Conservation (phyloP, 495 filamentous ascomycete genomes). For the Cryomyces minteri region DNA sequence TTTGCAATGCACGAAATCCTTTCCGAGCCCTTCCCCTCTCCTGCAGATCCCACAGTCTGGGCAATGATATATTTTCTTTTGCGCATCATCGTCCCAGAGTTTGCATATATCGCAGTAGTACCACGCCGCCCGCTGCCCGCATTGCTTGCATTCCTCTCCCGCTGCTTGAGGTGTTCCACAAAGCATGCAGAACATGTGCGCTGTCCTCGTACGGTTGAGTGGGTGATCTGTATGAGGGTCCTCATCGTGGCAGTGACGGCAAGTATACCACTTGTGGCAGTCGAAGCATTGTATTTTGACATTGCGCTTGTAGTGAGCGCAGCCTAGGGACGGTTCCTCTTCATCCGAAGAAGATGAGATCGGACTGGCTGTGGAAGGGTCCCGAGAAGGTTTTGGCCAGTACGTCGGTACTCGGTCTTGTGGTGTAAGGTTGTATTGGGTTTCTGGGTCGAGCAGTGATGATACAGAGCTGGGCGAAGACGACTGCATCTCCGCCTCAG, state of each 20-base stretch:
- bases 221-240: constrained; percentile 28
- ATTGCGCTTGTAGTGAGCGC: constrained; percentile 85
- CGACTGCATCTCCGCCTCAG: constrained; percentile 3
- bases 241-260: constrained; percentile 85
- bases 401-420: constrained; percentile 59
- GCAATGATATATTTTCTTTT: constrained; percentile 93
- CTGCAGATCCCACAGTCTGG: constrained; percentile 91
- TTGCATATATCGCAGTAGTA: constrained; percentile 95
- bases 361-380: constrained; percentile 13
- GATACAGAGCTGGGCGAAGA: constrained; percentile 14
- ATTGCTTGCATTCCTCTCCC: constrained; percentile 54
- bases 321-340: constrained; percentile 43
- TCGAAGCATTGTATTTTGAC: constrained; percentile 86
- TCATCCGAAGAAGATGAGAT: constrained; percentile 21
- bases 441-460: constrained; percentile 20
- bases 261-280: constrained; percentile 87
- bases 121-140: constrained; percentile 59
- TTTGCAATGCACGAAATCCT: constrained; percentile 97
- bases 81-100: constrained; percentile 85
- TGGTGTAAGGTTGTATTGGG: constrained; percentile 47
- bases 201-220: constrained; percentile 63
- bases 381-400: constrained; percentile 20
- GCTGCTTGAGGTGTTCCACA: constrained; percentile 77
- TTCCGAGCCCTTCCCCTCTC: constrained; percentile 77
- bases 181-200: constrained; percentile 96